Conservation (phyloP, 2,329 filamentous ascomycete species). For the Mycosphaerelloides madeirae region DNA sequence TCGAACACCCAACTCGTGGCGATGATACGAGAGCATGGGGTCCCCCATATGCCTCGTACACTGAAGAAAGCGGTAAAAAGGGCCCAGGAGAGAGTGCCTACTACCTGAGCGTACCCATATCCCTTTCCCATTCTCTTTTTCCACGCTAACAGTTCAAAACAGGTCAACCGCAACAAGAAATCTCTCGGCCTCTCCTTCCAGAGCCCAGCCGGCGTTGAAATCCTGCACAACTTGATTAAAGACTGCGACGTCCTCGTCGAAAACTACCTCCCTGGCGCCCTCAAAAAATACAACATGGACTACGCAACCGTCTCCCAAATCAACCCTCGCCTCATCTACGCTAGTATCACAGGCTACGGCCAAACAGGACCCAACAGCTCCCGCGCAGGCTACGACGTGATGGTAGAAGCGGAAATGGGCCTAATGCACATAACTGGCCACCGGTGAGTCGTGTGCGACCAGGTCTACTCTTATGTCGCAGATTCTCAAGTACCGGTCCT, state of each 20-base stretch:
- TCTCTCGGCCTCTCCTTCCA: constrained; percentile 89
- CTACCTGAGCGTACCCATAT: constrained; percentile 68
- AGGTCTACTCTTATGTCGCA: too few relatives aligned
- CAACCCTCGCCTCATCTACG: constrained; percentile 85
- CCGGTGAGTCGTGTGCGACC: too few relatives aligned
- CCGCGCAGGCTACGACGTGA: constrained; percentile 94
- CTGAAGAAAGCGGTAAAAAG: constrained; percentile 40
- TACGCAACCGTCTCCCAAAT: constrained; percentile 74
- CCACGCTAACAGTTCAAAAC: background rate
- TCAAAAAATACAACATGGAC: constrained; percentile 89
- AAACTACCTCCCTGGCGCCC: constrained; percentile 85
- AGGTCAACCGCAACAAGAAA: constrained; percentile 97
- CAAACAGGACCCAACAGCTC: constrained; percentile 87
- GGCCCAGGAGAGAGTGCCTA: constrained; percentile 92
- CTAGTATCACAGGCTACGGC: constrained; percentile 94
- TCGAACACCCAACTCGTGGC: constrained; percentile 85
- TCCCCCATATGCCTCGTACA: constrained; percentile 83
- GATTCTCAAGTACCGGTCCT: too few relatives aligned
- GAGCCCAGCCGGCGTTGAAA: constrained; percentile 73
- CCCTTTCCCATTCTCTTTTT: background rate
- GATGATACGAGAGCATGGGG: constrained; percentile 97
- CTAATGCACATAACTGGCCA: background rate
- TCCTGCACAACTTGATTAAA: constrained; percentile 77
- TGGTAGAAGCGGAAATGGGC: constrained; percentile 73
- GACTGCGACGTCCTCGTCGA: constrained; percentile 92